These are phyloP conservation scores for Gossypium anomalum DNA, from an alignment of 345 rosid genomes.

Conservation along the genomic window DNA sequence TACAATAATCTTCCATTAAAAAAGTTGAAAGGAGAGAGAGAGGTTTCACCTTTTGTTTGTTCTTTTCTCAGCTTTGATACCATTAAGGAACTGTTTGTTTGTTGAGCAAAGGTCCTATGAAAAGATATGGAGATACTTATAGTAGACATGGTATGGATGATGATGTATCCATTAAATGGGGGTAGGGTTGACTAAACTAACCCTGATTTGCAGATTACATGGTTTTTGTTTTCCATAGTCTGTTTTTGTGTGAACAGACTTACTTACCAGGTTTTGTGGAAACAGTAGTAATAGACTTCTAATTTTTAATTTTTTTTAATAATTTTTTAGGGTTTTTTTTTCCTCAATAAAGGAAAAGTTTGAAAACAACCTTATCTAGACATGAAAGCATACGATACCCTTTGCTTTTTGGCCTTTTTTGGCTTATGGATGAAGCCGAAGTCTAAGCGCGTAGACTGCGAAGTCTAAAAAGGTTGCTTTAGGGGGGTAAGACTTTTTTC, in stretches of 20 bases:
- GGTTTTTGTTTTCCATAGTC: not conserved
- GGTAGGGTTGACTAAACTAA: conserved; percentile 9
- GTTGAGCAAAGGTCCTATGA: not conserved
- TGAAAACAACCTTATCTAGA: not conserved
- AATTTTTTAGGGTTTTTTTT: too few species aligned
- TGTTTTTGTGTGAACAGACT: not conserved
- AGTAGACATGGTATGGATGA: conserved; percentile 3
- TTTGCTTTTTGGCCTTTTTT: not conserved
- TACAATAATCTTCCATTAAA: too few species aligned
- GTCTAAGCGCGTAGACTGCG: not conserved
- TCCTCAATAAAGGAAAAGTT: not conserved
- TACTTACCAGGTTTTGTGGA: not conserved
- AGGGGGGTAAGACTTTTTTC: too few species aligned
- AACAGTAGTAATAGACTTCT: not conserved
- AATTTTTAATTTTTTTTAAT: too few species aligned
- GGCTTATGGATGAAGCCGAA: not conserved
- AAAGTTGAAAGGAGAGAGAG: not conserved
- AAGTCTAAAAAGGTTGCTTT: too few species aligned
- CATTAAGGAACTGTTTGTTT: not conserved
- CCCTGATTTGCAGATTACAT: not conserved
- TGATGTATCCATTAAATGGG: not conserved
- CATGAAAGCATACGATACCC: not conserved
- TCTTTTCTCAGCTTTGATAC: too few species aligned
- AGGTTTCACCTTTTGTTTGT: too few species aligned
- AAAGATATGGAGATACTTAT: not conserved